Evolutionary conservation across 2,329 filamentous ascomycete genomes (phyloP).

Genomic region (Epichloe coenophiala): DNA sequence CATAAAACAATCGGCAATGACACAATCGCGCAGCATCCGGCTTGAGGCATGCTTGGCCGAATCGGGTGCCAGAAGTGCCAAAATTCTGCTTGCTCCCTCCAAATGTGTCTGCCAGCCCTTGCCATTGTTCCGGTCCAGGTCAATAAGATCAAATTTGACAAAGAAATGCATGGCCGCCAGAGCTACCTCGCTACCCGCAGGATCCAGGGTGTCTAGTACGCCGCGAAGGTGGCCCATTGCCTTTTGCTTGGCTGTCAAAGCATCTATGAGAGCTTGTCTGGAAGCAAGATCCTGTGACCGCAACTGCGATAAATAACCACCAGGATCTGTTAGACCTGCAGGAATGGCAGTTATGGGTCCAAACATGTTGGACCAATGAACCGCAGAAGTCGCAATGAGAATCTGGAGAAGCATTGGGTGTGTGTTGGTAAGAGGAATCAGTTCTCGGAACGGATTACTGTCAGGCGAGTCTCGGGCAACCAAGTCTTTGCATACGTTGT

Average conservation of each 20-base stretch:
- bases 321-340: slow-evolving; percentile 19
- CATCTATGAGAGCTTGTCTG: slow-evolving; percentile 30
- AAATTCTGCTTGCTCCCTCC: slow-evolving; percentile 29
- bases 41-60: slow-evolving; percentile 16
- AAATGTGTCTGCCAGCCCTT: slow-evolving; percentile 33
- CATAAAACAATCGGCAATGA: slow-evolving; percentile 35
- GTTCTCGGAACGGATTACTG: slow-evolving; percentile 34
- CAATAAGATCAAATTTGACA: slow-evolving; percentile 37
- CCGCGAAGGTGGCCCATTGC: slow-evolving; percentile 29
- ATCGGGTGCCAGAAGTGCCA: slow-evolving; percentile 21
- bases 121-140: slow-evolving; percentile 28
- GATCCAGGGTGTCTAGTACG: slow-evolving; percentile 25
- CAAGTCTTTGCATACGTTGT: slow-evolving; percentile 40
- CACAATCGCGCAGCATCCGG: slow-evolving; percentile 28
- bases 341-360: slow-evolving; percentile 20
- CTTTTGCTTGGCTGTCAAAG: slow-evolving; percentile 31
- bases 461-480: slow-evolving; percentile 32
- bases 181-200: slow-evolving; percentile 30
- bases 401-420: slow-evolving; percentile 35
- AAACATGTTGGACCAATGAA: slow-evolving; percentile 34
- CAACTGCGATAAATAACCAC: slow-evolving; percentile 21
- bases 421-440: slow-evolving; percentile 31
- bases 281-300: slow-evolving; percentile 25
- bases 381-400: slow-evolving; percentile 33
- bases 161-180: slow-evolving; percentile 37